Percentiles rank a stretch among this genome's conserved stretches.
Conservation (phyloP, 805 yeast genomes). For the Wickerhamomyces bovis region DNA sequence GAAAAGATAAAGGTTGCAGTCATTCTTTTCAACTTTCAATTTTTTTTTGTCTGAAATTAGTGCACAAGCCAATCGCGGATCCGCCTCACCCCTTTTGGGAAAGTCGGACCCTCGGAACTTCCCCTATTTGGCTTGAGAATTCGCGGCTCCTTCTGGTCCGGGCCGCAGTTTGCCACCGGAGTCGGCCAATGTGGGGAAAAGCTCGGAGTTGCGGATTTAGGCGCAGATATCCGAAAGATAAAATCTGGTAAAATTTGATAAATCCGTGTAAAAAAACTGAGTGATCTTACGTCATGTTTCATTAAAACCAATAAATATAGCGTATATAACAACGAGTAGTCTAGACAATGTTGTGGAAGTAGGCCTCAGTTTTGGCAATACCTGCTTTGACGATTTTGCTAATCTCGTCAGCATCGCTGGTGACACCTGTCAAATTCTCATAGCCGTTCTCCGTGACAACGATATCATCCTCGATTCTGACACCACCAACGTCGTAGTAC, state of each 20-base stretch:
- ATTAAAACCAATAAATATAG: too few relatives aligned
- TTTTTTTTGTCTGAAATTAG: not conserved
- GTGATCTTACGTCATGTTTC: too few relatives aligned
- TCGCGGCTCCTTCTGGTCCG: not conserved
- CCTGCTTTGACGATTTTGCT: conserved; percentile 71
- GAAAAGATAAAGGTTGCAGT: not conserved
- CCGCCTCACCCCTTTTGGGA: not conserved
- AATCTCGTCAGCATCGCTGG: conserved; percentile 82
- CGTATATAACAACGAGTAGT: too few relatives aligned
- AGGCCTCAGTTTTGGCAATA: conserved; percentile 48
- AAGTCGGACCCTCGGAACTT: not conserved
- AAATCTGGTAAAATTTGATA: not conserved
- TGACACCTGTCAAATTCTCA: conserved; percentile 76
- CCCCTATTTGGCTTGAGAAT: too few relatives aligned
- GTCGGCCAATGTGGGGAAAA: not conserved
- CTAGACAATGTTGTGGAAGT: conserved; percentile 46
- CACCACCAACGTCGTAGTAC: conserved; percentile 93
- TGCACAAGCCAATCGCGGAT: not conserved
- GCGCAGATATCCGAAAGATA: not conserved
- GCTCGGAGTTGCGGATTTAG: not conserved
- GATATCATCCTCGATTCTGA: conserved; percentile 91
- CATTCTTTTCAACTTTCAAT: too few relatives aligned
- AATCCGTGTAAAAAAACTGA: not conserved
- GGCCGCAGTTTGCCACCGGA: too few relatives aligned
- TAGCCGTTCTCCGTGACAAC: conserved; percentile 69